A percentile compares a stretch with the other conserved stretches of the same genome.
These are phyloP conservation scores for Aureobasidium subglaciale DNA, from an alignment of 2,329 filamentous ascomycete genomes.

Conservation along the genomic window DNA sequence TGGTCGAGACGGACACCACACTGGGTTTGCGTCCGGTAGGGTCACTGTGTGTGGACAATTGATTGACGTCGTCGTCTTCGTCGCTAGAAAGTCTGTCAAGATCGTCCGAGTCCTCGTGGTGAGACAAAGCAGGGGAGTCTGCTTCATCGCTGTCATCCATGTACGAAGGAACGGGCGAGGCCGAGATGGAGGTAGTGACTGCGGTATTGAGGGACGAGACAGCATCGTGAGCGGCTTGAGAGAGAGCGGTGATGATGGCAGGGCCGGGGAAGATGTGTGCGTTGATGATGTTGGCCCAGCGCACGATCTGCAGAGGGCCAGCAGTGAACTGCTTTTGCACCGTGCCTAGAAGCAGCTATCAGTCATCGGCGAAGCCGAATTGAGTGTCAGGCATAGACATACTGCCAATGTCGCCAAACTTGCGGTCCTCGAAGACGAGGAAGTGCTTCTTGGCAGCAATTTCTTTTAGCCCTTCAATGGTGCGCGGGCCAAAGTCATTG, in stretches of 20 bases:
- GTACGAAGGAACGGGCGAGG: conserved; percentile 27
- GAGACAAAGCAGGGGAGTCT: conserved; percentile 20
- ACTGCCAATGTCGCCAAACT: conserved; percentile 52
- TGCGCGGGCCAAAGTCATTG: conserved; percentile 52
- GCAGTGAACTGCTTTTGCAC: conserved; percentile 49
- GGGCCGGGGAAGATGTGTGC: conserved; percentile 48
- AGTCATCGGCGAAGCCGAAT: background rate
- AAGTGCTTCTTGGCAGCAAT: conserved; percentile 44
- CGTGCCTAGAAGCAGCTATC: conserved; percentile 33
- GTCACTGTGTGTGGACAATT: conserved; percentile 24
- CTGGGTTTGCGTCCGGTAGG: conserved; percentile 62
- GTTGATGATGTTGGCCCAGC: conserved; percentile 48
- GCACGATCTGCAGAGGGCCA: conserved; percentile 44
- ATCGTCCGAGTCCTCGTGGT: conserved; percentile 33
- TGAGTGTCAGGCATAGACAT: conserved; percentile 20
- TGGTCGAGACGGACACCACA: conserved; percentile 70
- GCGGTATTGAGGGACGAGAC: conserved; percentile 44
- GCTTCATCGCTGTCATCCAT: conserved; percentile 43
- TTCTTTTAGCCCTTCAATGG: conserved; percentile 42
- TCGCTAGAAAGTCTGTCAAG: conserved; percentile 20
- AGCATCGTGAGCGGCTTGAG: conserved; percentile 40
- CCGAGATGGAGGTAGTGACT: conserved; percentile 45
- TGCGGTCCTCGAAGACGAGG: conserved; percentile 48
- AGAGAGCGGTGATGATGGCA: conserved; percentile 44
- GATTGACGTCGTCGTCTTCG: conserved; percentile 19